Percentiles rank a stretch among this genome's conserved stretches.
These are phyloP conservation scores for Dactylis glomerata DNA, from an alignment of 176 grass and related monocot species.

Conservation along the genomic window DNA sequence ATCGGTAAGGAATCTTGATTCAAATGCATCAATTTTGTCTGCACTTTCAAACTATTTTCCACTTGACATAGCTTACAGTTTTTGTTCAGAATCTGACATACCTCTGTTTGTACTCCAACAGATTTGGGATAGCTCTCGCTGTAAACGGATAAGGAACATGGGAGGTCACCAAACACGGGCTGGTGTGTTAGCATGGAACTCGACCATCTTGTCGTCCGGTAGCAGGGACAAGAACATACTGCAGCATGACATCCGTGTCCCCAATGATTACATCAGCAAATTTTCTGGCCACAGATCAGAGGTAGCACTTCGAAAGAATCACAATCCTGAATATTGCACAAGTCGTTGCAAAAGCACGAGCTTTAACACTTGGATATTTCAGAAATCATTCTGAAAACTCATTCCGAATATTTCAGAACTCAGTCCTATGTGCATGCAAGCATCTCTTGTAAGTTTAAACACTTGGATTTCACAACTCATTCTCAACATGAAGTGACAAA, in stretches of 20 bases:
- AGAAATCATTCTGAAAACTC: no score
- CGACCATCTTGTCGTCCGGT: slow-evolving; percentile 91
- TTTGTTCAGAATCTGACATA: slow-evolving; percentile 1
- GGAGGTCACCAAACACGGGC: slow-evolving; percentile 80
- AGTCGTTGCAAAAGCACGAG: no score
- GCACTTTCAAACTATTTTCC: not conserved
- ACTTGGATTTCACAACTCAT: not conserved
- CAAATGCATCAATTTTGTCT: not conserved
- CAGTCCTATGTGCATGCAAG: not conserved
- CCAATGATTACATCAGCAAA: slow-evolving; percentile 73
- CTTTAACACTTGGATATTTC: no score
- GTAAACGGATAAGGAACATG: slow-evolving; percentile 85
- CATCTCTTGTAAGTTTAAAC: not conserved
- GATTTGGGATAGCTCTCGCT: slow-evolving; percentile 95
- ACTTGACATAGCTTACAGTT: not conserved
- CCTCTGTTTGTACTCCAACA: slow-evolving; percentile 13
- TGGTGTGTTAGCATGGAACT: slow-evolving; percentile 81
- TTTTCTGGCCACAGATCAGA: slow-evolving; percentile 87
- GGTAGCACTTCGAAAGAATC: slow-evolving; percentile 32
- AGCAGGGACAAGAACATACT: slow-evolving; percentile 95
- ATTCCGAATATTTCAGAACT: no score
- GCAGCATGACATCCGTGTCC: slow-evolving; percentile 81
- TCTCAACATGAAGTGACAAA: not conserved
- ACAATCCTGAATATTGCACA: slow-evolving; percentile 1
- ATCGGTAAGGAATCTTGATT: no score